Conservation (phyloP, 352 stramenopile genomes). For the Pythium dissimile region DNA sequence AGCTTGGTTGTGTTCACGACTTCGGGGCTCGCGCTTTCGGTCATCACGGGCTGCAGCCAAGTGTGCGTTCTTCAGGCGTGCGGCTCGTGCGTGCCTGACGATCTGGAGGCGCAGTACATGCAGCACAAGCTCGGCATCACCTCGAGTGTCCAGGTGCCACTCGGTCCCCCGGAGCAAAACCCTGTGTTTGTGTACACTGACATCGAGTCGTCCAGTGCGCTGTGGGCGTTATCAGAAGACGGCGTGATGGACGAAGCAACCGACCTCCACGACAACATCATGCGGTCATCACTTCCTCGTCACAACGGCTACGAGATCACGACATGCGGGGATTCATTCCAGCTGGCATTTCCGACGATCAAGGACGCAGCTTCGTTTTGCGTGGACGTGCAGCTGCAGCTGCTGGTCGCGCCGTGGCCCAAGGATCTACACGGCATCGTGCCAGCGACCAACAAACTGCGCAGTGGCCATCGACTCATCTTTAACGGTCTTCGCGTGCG, state of each 20-base stretch:
- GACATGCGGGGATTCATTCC: conserved; percentile 62
- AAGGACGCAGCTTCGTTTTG: conserved; percentile 56
- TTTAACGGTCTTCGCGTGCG: conserved; percentile 67
- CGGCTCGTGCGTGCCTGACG: neutral
- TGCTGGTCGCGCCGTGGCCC: conserved; percentile 55
- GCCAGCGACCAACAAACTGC: conserved; percentile 45
- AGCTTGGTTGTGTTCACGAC: conserved; percentile 7
- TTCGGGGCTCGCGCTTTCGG: neutral
- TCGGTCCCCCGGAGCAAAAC: conserved; percentile 25
- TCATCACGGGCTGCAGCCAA: conserved; percentile 8
- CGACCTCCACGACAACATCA: conserved; percentile 55
- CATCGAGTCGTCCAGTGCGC: conserved; percentile 64
- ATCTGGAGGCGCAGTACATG: conserved; percentile 5
- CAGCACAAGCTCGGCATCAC: conserved; percentile 9
- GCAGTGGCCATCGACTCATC: conserved; percentile 31
- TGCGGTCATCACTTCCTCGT: conserved; percentile 41
- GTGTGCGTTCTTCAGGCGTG: neutral
- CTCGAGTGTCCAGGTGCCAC: neutral
- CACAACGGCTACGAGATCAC: conserved; percentile 74
- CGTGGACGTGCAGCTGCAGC: conserved; percentile 49
- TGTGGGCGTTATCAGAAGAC: conserved; percentile 45
- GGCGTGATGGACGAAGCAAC: conserved; percentile 47
- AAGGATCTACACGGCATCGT: conserved; percentile 44
- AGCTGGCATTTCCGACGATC: conserved; percentile 67
- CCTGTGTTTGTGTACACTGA: conserved; percentile 79